These are phyloP conservation scores for Hyaloscypha hepaticicola DNA, from an alignment of 495 filamentous ascomycete genomes.

Conservation along the genomic window DNA sequence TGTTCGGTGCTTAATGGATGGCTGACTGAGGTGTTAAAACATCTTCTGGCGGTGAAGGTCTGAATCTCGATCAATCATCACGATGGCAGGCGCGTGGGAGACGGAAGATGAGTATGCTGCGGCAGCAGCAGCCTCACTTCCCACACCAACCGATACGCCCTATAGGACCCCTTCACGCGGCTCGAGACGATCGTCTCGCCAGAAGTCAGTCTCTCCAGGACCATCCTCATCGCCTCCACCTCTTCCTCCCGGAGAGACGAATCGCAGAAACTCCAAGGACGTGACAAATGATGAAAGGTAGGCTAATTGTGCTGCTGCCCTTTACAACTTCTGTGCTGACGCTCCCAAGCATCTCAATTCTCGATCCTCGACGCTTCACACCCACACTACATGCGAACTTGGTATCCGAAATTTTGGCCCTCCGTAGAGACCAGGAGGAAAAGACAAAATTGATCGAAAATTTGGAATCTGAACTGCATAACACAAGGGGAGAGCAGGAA, in stretches of 20 bases:
- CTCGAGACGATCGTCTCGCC: conserved; percentile 40
- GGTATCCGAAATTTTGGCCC: conserved; percentile 86
- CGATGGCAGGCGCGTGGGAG: conserved; percentile 48
- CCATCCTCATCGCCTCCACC: conserved; percentile 63
- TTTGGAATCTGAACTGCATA: conserved; percentile 73
- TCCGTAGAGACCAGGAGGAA: conserved; percentile 85
- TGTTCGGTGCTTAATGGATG: conserved; percentile 21
- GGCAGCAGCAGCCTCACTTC: conserved; percentile 51
- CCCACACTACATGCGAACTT: conserved; percentile 93
- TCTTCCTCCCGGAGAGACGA: conserved; percentile 48
- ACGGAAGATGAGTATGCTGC: conserved; percentile 55
- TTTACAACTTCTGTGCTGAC: neutral
- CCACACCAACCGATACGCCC: conserved; percentile 66
- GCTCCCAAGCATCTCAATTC: conserved; percentile 56
- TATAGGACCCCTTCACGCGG: conserved; percentile 59
- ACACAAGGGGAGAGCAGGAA: conserved; percentile 71
- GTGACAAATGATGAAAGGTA: conserved; percentile 60
- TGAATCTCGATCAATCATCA: conserved; percentile 7
- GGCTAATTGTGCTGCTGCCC: no score
- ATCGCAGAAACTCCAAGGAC: conserved; percentile 55
- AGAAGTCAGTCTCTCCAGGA: conserved; percentile 56
- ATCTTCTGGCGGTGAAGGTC: conserved; percentile 7
- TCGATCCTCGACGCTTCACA: conserved; percentile 90
- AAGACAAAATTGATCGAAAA: conserved; percentile 81
- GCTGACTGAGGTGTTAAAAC: conserved; percentile 2